These are phyloP conservation scores for Claviceps humidiphila DNA, from an alignment of 2,329 filamentous ascomycete genomes.

Conservation along the genomic window DNA sequence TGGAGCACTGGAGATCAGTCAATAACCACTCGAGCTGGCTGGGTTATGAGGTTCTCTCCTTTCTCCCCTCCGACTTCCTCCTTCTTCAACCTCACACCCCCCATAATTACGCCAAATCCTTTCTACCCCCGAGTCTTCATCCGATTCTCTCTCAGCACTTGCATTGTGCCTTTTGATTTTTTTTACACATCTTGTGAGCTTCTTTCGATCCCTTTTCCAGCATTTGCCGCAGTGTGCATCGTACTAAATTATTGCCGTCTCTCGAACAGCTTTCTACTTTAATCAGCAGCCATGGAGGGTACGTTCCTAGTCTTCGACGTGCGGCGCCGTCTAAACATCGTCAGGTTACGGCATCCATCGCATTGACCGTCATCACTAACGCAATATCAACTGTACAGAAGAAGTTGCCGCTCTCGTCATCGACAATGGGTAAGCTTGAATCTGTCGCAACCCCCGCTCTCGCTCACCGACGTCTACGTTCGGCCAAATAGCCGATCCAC, in stretches of 20 bases:
- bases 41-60: conserved; percentile 13
- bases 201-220: conserved; percentile 4
- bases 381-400: conserved; percentile 48
- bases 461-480: conserved; percentile 22
- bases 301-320: conserved; percentile 17
- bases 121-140: conserved; percentile 9
- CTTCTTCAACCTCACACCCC: conserved; percentile 17
- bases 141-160: conserved; percentile 10
- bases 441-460: conserved; percentile 13
- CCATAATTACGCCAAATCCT: conserved; percentile 9
- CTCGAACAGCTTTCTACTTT: conserved; percentile 19
- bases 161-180: conserved; percentile 2
- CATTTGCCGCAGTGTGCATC: not conserved
- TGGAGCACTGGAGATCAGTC: not conserved
- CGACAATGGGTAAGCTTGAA: conserved; percentile 96
- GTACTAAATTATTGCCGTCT: conserved; percentile 8
- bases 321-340: conserved; percentile 1
- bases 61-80: conserved; percentile 21
- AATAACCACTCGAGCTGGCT: not conserved
- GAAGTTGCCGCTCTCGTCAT: conserved; percentile 99
- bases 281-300: conserved; percentile 45
- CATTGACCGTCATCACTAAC: conserved; percentile 26
- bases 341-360: not conserved
- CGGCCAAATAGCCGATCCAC: conserved; percentile 4
- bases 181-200: conserved; percentile 11